Evolutionary conservation across 768 basidiomycete genomes (phyloP), one percentile per base, ranked within the genome.

Genomic region (Kwoniella botswanensis): DNA sequence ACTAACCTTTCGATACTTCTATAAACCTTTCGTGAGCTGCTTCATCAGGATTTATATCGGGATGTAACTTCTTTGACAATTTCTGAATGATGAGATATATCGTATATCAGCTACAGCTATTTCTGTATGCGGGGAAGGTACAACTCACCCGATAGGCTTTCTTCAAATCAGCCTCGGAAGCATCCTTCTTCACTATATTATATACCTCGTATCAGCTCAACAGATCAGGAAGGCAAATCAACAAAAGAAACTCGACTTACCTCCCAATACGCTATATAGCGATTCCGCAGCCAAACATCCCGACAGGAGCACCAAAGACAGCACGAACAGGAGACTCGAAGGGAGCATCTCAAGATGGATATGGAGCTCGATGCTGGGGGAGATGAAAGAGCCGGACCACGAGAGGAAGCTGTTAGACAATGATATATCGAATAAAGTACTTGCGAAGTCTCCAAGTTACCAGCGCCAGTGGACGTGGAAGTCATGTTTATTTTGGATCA

Each of bases 1-100:
- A 82, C 88, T 72, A 77, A 94, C 94, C 94, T 78, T 91, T 89
- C 21, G 94, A 91, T 79, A 97, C 91, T 73, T 96, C 90, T 22
- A 97, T 93, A 82, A 98, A 98, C 80, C 87, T 91, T 66, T 88
- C 88, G 79, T 94, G 91, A 13, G 94, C 92, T 17, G 71, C 79
- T 65, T 90, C 88, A 17, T 92, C 92, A 77, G 90, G 91, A 84
- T 95, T 97, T 86, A 96, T 97, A 86, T 99, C 96, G 0, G 96
- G 96, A 79, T 98, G 95, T 67, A 88, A 93, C 85, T 90, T 93
- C 77, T 89, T 89, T 82, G 93, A 93, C 18, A 95, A 86, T 76
- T 89, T 90, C 83, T 78, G 26, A 3, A 52, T 18, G 11, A 9
- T 44, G 53, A 50, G 11, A 44, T 50, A 26, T 24, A 35, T 35